Evolutionary conservation across 805 yeast genomes (phyloP), one percentile per base, ranked within the genome.

Genomic region (Nakazawaea anatomiae): DNA sequence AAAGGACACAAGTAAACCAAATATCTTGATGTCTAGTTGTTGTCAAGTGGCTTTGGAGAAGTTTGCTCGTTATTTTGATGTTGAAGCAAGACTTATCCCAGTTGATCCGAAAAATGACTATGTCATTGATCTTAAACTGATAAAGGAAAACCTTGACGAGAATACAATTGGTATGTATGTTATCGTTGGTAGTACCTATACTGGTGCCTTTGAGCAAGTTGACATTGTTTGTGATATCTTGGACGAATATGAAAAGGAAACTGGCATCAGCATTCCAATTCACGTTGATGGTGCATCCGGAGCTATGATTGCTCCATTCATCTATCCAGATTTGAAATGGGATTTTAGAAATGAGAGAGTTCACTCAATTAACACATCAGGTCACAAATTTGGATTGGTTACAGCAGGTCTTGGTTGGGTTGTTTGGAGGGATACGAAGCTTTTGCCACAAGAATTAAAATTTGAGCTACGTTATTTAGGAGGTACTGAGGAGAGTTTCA

Each of bases 211-310:
- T 68, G 97, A 90, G 65, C 79, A 86, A 49, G 90, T 90, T 40
- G 74, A 69, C 54, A 71, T 72, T 39, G 82, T 89, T 43, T 65
- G 80, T 46, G 64, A 75, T n/a, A 70, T 85, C n/a, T 72, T 90
- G 55, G 91, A 85, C 62, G 80, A 83, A 51, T 76, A 79, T 57
- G 84, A 91, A 64, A 68, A 69, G 53, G 83, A 84, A 58, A 82
- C 77, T 3, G 95, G 95, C 6, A 52, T 69, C 52, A 77, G 76
- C 59, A 74, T 90, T 52, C 89, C 94, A 44, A 89, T 90, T 61
- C 97, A 90, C 64, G 94, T 91, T 30, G 97, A 90, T 65, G 97
- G 94, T 57, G 97, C 97, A 2, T 80, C 89, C 25, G 97, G 97
- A 52, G 97, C 86, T 1, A 81, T 90, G 63, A 77, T 90, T 42